These are phyloP conservation scores for Gossypium rotundifolium DNA, from an alignment of 345 rosid species.

Conservation along the genomic window DNA sequence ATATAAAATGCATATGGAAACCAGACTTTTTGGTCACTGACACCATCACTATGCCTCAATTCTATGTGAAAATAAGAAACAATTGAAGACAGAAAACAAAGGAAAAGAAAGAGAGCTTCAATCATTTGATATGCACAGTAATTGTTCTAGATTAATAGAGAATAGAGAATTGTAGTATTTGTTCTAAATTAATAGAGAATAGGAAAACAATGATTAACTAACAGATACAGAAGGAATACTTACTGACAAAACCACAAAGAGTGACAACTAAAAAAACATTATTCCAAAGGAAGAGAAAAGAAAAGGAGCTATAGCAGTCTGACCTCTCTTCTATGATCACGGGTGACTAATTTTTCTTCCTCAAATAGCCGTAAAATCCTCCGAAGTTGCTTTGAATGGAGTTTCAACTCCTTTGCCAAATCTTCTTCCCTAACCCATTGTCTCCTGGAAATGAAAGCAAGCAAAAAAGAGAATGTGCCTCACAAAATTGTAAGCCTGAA, in stretches of 20 bases:
- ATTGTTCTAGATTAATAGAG: neutral
- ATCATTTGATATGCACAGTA: neutral
- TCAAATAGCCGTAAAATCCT: conserved; percentile 64
- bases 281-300: neutral
- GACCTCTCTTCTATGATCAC: conserved; percentile 86
- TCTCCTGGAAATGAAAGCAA: conserved; percentile 37
- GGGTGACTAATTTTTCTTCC: conserved; percentile 70
- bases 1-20: neutral
- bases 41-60: neutral
- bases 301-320: conserved; percentile 8
- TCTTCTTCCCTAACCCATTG: conserved; percentile 98
- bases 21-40: neutral
- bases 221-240: neutral
- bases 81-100: neutral
- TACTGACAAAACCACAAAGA: neutral
- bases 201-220: neutral
- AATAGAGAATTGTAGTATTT: neutral
- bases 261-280: neutral
- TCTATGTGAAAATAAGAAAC: neutral
- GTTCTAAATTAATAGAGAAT: too few relatives aligned
- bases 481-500: neutral
- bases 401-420: conserved; percentile 78
- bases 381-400: conserved; percentile 77
- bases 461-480: neutral
- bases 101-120: neutral